These are phyloP conservation scores for Cercis canadensis DNA, from an alignment of 306 rosid species.

Conservation along the genomic window DNA sequence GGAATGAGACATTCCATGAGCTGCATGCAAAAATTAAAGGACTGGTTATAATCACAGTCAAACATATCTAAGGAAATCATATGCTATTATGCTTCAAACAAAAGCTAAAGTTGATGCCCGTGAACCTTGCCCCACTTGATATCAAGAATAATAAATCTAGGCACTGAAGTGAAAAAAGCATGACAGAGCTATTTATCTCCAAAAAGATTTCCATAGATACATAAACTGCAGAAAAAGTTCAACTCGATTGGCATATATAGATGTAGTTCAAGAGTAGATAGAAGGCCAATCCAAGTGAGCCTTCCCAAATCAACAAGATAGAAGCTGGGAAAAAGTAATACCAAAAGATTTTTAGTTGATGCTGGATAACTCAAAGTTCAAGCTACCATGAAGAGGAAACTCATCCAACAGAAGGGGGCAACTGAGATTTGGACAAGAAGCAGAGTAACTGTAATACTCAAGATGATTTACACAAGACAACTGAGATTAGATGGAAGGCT, in stretches of 20 bases:
- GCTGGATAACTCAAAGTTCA: too few relatives aligned
- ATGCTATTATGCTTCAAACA: not conserved
- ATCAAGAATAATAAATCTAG: too few relatives aligned
- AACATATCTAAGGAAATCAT: not conserved
- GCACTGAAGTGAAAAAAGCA: too few relatives aligned
- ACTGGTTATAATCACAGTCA: conserved; percentile 22
- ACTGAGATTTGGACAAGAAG: not conserved
- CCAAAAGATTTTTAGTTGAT: too few relatives aligned
- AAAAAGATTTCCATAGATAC: too few relatives aligned
- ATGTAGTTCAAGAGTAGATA: not conserved
- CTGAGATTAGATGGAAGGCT: conserved; percentile 4
- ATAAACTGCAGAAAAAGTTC: too few relatives aligned
- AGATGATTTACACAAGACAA: conserved; percentile 2
- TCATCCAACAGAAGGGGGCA: not conserved
- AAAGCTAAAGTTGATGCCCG: too few relatives aligned
- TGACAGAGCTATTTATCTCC: too few relatives aligned
- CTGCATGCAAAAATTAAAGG: conserved; percentile 46
- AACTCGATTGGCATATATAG: too few relatives aligned
- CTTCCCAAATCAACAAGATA: not conserved
- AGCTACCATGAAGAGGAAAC: not conserved
- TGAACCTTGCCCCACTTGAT: too few relatives aligned
- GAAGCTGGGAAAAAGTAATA: not conserved
- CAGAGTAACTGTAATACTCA: not conserved
- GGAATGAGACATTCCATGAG: conserved; percentile 61
- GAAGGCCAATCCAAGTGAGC: conserved; percentile 5